Evolutionary conservation across 148 eudicot genomes (phyloP), one percentile per base, ranked within the genome.

Genomic region (Polygonum aviculare): DNA sequence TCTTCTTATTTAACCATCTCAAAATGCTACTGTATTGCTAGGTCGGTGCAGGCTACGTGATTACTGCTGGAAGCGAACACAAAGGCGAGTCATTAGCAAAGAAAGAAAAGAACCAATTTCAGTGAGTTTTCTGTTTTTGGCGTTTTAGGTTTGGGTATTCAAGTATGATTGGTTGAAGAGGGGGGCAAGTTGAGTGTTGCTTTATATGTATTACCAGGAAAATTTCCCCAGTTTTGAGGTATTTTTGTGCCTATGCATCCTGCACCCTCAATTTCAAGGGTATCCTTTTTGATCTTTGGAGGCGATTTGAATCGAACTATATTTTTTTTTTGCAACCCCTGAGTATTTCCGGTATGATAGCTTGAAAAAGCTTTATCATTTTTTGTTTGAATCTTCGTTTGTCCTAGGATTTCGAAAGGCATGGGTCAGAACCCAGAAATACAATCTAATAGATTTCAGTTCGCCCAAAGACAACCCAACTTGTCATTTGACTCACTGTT

Each of bases 1-100:
- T n/a, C 15, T 60, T 47, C 41, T 62, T 11, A 7, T 36, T 35
- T 67, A 67, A 35, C 72, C 72, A 67, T 67, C 21, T n/a, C 19
- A 67, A 33, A 67, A 67, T 36, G 72, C 72, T 36, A 36, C 72
- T 12, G 14, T 3, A 9, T 26, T 74, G 76, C 75, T 79, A 95
- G 98, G 92, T 92, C 75, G 98, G 98, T 76, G 97, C 94, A n/a
- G 93, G 96, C 71, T 95, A 72, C 75, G 98, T 95, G 65, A 89
- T 95, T 10, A 84, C 85, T 49, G 85, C 98, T 31, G 94, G 97
- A 10, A 89, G 98, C 31, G 97, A 95, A 59, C 73, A 87, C 82
- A 95, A 90, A 76, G 93, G 96, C 8, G 98, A 95, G 77, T 81
- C 96, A 12, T 77, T 95, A 81, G 94, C 98, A 12, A 95, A 82